Conservation (phyloP, 2,329 filamentous ascomycete genomes). For the Scedosporium apiospermum region DNA sequence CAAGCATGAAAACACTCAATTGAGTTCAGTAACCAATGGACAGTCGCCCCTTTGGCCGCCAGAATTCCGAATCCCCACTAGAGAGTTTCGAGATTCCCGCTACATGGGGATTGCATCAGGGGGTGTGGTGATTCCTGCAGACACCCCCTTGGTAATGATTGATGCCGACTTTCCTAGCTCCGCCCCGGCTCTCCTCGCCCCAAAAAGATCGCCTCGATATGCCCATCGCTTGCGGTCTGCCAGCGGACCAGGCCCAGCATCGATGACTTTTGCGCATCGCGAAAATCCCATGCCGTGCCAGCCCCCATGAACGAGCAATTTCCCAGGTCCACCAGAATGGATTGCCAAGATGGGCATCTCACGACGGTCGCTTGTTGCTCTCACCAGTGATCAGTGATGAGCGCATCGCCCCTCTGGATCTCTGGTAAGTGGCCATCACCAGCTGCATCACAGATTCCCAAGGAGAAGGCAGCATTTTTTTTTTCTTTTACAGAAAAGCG, state of each 20-base stretch:
- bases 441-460: neutral
- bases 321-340: neutral
- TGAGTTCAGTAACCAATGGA: neutral
- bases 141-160: neutral
- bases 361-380: neutral
- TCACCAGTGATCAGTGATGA: neutral
- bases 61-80: neutral
- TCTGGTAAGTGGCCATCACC: neutral
- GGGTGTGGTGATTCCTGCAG: neutral
- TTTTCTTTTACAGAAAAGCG: neutral
- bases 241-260: neutral
- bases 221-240: neutral
- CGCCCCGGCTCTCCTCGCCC: neutral
- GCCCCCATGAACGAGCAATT: neutral
- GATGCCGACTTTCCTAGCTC: neutral
- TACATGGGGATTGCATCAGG: neutral
- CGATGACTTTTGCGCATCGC: neutral
- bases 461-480: neutral
- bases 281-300: neutral
- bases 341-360: neutral
- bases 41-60: neutral
- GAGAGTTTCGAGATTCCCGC: neutral
- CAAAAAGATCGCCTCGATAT: slow-evolving; percentile 4
- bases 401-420: neutral
- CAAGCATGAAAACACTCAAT: too few species aligned